These are phyloP conservation scores for Fraxinus velutina DNA, from an alignment of 305 asterid species.

Conservation along the genomic window DNA sequence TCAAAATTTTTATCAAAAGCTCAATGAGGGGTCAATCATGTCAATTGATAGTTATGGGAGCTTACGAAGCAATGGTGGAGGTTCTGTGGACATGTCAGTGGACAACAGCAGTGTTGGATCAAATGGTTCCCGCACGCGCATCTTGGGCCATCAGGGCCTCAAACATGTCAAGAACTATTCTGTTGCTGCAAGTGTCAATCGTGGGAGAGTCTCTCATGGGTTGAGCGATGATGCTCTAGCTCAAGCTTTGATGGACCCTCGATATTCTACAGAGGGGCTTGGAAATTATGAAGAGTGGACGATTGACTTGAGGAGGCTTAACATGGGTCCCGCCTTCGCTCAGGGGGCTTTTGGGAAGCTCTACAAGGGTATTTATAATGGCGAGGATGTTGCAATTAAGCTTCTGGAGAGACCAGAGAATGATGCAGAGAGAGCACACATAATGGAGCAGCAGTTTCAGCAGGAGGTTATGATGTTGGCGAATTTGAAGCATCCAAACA, in stretches of 20 bases:
- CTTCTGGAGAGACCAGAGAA: constrained; percentile 91
- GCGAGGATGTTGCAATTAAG: constrained; percentile 93
- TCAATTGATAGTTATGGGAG: constrained; percentile 86
- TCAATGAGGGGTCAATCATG: constrained; percentile 57
- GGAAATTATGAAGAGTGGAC: constrained; percentile 90
- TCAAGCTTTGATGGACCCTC: constrained; percentile 82
- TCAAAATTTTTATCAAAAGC: constrained; percentile 34
- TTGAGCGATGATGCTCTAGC: constrained; percentile 89
- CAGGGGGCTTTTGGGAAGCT: constrained; percentile 98
- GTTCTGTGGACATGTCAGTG: constrained; percentile 78
- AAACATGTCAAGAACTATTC: constrained; percentile 78
- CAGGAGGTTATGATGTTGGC: constrained; percentile 99
- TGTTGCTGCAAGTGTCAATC: constrained; percentile 74
- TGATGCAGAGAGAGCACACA: constrained; percentile 68
- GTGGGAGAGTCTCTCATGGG: constrained; percentile 65
- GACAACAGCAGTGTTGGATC: constrained; percentile 95
- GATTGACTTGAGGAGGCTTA: constrained; percentile 81
- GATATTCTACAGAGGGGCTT: constrained; percentile 83
- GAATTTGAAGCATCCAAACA: constrained; percentile 77
- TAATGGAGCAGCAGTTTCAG: constrained; percentile 96
- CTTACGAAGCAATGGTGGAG: constrained; percentile 94
- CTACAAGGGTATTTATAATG: constrained; percentile 80
- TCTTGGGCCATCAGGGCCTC: constrained; percentile 87
- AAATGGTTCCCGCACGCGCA: constrained; percentile 81
- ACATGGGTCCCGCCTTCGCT: constrained; percentile 96